These are phyloP conservation scores for Amanita polypyramis DNA, from an alignment of 768 basidiomycete species.

Conservation along the genomic window DNA sequence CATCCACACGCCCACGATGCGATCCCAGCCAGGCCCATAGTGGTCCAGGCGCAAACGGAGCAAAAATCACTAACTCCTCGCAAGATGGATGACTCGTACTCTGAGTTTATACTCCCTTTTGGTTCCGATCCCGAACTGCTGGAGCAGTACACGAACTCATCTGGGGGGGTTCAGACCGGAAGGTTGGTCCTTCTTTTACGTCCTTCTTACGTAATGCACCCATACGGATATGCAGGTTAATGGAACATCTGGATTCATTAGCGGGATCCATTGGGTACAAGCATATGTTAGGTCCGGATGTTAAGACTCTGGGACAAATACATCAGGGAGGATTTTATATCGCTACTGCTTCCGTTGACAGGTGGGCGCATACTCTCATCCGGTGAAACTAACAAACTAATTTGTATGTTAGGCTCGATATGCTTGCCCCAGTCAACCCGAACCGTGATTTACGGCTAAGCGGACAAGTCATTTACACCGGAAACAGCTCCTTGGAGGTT, in stretches of 20 bases:
- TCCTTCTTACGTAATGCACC: neutral
- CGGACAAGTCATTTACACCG: conserved; percentile 76
- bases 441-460: conserved; percentile 61
- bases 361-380: conserved; percentile 24
- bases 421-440: conserved; percentile 49
- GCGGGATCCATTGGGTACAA: conserved; percentile 81
- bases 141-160: conserved; percentile 63
- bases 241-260: conserved; percentile 79
- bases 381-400: neutral
- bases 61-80: conserved; percentile 17
- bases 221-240: conserved; percentile 30
- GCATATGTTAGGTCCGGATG: conserved; percentile 61
- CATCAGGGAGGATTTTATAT: conserved; percentile 66
- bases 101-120: conserved; percentile 57
- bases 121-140: conserved; percentile 44
- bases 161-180: conserved; percentile 61
- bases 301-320: conserved; percentile 43
- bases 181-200: conserved; percentile 27
- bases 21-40: no score
- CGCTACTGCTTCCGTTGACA: conserved; percentile 76
- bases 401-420: conserved; percentile 41
- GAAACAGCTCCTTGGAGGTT: conserved; percentile 74
- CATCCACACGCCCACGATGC: no score
- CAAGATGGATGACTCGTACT: conserved; percentile 64
- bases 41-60: conserved; percentile 8